These are phyloP conservation scores for Maudiozyma turicensis DNA, from an alignment of 805 yeast genomes.

Conservation along the genomic window DNA sequence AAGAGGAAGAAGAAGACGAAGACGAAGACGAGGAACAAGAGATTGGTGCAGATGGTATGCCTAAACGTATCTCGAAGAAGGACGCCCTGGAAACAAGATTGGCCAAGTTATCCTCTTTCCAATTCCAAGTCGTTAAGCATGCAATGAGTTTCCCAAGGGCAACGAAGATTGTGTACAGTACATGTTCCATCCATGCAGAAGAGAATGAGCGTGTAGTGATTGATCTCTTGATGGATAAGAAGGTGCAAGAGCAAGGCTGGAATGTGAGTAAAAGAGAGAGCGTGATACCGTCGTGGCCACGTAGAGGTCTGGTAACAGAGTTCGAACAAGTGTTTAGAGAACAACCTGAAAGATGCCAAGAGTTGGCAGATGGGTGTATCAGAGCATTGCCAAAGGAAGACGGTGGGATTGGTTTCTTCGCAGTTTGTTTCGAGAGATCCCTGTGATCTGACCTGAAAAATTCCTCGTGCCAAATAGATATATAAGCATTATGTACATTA, in stretches of 20 bases:
- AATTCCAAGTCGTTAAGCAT: constrained; percentile 77
- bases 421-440: constrained; percentile 65
- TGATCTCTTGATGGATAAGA: constrained; percentile 57
- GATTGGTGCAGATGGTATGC: constrained; percentile 31
- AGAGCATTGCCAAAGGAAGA: constrained; percentile 79
- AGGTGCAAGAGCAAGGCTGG: constrained; percentile 70
- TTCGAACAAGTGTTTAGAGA: constrained; percentile 42
- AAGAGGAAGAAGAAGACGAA: constrained; percentile 1
- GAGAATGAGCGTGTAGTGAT: constrained; percentile 92
- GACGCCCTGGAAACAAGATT: constrained; percentile 39
- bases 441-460: not conserved
- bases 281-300: constrained; percentile 79
- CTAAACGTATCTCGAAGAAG: constrained; percentile 16
- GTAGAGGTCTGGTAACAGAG: constrained; percentile 71
- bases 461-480: not conserved
- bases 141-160: constrained; percentile 78
- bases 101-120: constrained; percentile 72
- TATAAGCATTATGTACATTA: not conserved
- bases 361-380: constrained; percentile 75
- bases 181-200: constrained; percentile 89
- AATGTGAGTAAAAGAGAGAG: constrained; percentile 42
- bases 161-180: constrained; percentile 74
- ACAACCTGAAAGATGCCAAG: constrained; percentile 38
- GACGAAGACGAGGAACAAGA: constrained; percentile 35
- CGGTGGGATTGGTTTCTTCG: constrained; percentile 99